These are phyloP conservation scores for Echria macrotheca DNA, from an alignment of 495 filamentous ascomycete species.

Conservation along the genomic window DNA sequence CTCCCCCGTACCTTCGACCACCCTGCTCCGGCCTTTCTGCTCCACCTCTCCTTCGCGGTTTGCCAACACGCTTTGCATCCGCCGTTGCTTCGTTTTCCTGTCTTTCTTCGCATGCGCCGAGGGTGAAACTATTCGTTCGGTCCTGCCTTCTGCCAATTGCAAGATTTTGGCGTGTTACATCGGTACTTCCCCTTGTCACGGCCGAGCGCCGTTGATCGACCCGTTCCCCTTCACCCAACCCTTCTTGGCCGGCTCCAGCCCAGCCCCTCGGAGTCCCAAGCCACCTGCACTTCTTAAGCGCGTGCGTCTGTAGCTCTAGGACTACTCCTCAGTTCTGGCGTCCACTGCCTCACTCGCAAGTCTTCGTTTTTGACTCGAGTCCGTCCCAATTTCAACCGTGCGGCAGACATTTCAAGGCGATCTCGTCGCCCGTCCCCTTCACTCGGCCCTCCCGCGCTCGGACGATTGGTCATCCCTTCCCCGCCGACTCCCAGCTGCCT, in stretches of 20 bases:
- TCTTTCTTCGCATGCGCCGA: background rate
- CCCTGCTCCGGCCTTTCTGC: background rate
- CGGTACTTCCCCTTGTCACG: constrained; percentile 1
- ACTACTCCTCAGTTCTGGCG: no score
- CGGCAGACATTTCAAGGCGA: no score
- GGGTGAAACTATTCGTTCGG: no score
- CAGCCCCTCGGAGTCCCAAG: constrained; percentile 6
- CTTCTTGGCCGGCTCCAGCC: constrained; percentile 7
- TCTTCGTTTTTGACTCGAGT: no score
- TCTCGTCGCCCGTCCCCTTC: no score
- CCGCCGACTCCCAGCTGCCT: no score
- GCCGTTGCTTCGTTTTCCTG: background rate
- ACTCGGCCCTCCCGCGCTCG: no score
- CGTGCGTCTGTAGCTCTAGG: no score
- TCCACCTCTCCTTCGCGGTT: background rate
- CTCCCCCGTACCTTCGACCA: background rate
- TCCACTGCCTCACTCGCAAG: no score
- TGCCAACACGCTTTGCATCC: background rate
- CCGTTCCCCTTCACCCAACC: background rate
- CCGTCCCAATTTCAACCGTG: no score
- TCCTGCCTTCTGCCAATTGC: background rate
- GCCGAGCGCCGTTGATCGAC: constrained; percentile 6
- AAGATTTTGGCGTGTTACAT: background rate
- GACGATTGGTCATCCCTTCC: no score
- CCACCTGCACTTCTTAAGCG: no score